Conservation (phyloP, 441 rosid species). For the Erodium chrysanthum region DNA sequence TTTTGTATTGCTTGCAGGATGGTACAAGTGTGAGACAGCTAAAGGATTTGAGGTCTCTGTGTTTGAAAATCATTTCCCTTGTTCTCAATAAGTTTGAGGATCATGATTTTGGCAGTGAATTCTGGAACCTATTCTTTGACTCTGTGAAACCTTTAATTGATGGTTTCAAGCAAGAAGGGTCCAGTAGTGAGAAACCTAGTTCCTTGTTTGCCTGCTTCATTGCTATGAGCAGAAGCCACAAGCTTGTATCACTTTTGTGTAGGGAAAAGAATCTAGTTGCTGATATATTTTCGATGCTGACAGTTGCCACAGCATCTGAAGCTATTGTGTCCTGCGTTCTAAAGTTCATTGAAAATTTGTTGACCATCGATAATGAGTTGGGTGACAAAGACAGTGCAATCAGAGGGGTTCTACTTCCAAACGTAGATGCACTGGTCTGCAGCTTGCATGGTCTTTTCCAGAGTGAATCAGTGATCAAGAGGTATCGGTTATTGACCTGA, state of each 20-base stretch:
- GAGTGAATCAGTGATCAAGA: constrained; percentile 42
- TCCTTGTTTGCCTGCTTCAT: constrained; percentile 79
- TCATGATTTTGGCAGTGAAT: constrained; percentile 59
- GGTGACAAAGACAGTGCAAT: constrained; percentile 37
- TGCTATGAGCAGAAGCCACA: constrained; percentile 78
- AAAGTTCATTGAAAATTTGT: constrained; percentile 69
- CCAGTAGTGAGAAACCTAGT: constrained; percentile 94
- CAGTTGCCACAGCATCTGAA: constrained; percentile 62
- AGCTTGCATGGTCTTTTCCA: constrained; percentile 65
- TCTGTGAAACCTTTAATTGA: constrained; percentile 63
- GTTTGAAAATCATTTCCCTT: constrained; percentile 62
- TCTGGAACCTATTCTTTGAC: constrained; percentile 79
- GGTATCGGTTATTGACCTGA: constrained; percentile 35
- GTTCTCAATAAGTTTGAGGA: constrained; percentile 76
- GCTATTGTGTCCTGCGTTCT: constrained; percentile 61
- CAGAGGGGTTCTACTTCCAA: constrained; percentile 42
- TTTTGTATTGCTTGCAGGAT: constrained; percentile 35
- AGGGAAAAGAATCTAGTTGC: constrained; percentile 65
- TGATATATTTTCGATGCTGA: constrained; percentile 72
- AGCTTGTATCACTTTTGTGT: constrained; percentile 45
- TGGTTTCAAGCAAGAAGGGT: constrained; percentile 81
- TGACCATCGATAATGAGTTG: constrained; percentile 55
- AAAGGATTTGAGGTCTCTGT: constrained; percentile 75
- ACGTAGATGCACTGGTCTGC: constrained; percentile 49
- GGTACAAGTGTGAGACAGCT: constrained; percentile 43